These are phyloP conservation scores for Aeschynomene evenia DNA, from an alignment of 306 rosid species.

Conservation along the genomic window DNA sequence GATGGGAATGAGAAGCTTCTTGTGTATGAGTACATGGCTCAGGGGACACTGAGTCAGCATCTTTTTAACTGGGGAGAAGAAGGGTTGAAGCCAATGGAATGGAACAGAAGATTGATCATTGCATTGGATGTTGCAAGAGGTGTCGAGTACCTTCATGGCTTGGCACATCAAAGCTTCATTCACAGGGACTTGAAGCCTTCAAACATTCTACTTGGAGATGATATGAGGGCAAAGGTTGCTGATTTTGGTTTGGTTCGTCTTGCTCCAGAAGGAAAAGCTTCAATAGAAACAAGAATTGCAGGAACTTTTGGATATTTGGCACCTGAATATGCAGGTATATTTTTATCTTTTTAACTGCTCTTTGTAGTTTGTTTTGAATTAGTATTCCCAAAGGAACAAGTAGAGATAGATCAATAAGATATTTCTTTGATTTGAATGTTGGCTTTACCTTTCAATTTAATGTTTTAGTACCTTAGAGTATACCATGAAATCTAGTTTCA, in stretches of 20 bases:
- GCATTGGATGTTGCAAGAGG: conserved; percentile 71
- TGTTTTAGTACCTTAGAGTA: not conserved
- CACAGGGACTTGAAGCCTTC: conserved; percentile 76
- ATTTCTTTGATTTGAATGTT: conserved; percentile 5
- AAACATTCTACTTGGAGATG: conserved; percentile 75
- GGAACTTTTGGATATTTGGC: conserved; percentile 20
- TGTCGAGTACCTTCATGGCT: conserved; percentile 70
- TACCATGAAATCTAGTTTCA: not conserved
- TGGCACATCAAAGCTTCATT: conserved; percentile 76
- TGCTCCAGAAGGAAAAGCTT: conserved; percentile 71
- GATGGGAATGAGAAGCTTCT: conserved; percentile 72
- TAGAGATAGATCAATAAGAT: not conserved
- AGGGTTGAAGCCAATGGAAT: conserved; percentile 56
- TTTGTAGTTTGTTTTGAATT: not conserved
- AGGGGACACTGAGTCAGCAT: conserved; percentile 61
- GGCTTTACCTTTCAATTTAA: not conserved
- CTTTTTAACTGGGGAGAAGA: conserved; percentile 64
- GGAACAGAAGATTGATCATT: conserved; percentile 59
- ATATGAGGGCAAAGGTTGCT: conserved; percentile 73
- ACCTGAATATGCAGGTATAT: conserved; percentile 37
- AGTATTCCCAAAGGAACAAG: not conserved
- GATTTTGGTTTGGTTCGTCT: conserved; percentile 72
- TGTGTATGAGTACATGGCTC: conserved; percentile 72
- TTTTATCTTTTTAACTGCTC: not conserved
- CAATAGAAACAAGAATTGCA: conserved; percentile 65